A percentile compares a stretch with the other conserved stretches of the same genome.
phyloP scores from a whole-genome alignment of 805 yeast genomes.

The Debaryomyces tyrocola region DNA sequence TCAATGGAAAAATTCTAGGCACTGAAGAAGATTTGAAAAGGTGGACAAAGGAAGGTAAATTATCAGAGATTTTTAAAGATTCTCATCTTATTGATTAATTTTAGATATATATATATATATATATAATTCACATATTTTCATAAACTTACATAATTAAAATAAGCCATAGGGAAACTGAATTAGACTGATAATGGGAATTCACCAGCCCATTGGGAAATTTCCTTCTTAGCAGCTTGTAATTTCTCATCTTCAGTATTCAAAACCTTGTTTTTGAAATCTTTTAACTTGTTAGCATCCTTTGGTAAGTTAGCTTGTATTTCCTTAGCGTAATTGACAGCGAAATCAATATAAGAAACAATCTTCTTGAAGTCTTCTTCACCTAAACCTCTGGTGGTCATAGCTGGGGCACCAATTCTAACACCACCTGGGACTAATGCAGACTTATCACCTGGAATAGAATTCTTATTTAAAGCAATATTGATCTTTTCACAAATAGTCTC shows the following conservation, averaged over 20 bases:
- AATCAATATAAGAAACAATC: slow-evolving; percentile 78
- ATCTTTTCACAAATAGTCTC: slow-evolving; percentile 86
- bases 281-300: slow-evolving; percentile 89
- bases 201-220: slow-evolving; percentile 90
- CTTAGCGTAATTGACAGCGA: slow-evolving; percentile 76
- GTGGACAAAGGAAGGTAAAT: slow-evolving; percentile 33
- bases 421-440: slow-evolving; percentile 97
- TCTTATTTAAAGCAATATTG: slow-evolving; percentile 94
- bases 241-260: slow-evolving; percentile 67
- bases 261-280: slow-evolving; percentile 89
- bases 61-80: slow-evolving; percentile 33
- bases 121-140: slow-evolving; percentile 1
- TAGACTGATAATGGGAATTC: slow-evolving; percentile 61
- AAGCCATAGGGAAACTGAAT: slow-evolving; percentile 1
- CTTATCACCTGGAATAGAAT: slow-evolving; percentile 94
- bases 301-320: slow-evolving; percentile 79
- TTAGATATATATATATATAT: not conserved
- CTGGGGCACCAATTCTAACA: slow-evolving; percentile 95
- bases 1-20: slow-evolving; percentile 59
- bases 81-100: slow-evolving; percentile 15
- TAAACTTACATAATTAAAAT: slow-evolving; percentile 1
- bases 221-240: slow-evolving; percentile 65
- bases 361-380: slow-evolving; percentile 71
- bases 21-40: slow-evolving; percentile 49
- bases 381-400: slow-evolving; percentile 97